Evolutionary conservation across 257 asterid genomes (phyloP), one percentile per base, ranked within the genome.

Genomic region (Cruciata laevipes): DNA sequence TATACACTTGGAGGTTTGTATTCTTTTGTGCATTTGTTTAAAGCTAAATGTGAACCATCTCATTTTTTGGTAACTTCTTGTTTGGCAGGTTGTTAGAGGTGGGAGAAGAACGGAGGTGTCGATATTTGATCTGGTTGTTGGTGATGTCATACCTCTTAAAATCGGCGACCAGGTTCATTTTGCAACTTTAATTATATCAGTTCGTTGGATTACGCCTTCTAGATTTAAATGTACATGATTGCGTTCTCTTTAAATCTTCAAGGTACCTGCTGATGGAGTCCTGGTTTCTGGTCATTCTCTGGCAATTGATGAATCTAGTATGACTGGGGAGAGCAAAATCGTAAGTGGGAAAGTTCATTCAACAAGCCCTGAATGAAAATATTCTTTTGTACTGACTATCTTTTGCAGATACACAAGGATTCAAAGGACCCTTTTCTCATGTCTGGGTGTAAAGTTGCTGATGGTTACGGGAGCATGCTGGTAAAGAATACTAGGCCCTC

Each of bases 301-400:
- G 49, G 77, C 96, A 47, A 72, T 93, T 74, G 98, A 93, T 78
- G 98, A 93, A 80, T 93, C 98, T 69, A 93, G 98, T 75, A 93
- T 93, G 98, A 93, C 98, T n/a, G 97, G 97, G 74, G 98, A 93
- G 83, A 90, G 97, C 78, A 93, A 88, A 82, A 88, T 90, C 66
- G 98, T 93, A 80, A 79, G 98, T 67, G 23, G 69, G 23, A 12
- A 69, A 33, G 63, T 21, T 57, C 63, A 18, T 71, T 56, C 70
- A 64, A 66, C 56, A 31, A 13, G 13, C 69, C 71, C 73, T 42
- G 53, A 38, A 53, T 72, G 18, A 12, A 61, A 61, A 61, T 32
- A 32, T 42, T 59, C 30, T 59, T 7, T 12, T 1, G 55, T 38
- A 66, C 73, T 75, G 9, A 73, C 23, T 30, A 49, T 61, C 57